Percentiles rank a stretch among this genome's conserved stretches.
phyloP scores from a whole-genome alignment of 257 asterid genomes.

The Gentiana straminea region DNA sequence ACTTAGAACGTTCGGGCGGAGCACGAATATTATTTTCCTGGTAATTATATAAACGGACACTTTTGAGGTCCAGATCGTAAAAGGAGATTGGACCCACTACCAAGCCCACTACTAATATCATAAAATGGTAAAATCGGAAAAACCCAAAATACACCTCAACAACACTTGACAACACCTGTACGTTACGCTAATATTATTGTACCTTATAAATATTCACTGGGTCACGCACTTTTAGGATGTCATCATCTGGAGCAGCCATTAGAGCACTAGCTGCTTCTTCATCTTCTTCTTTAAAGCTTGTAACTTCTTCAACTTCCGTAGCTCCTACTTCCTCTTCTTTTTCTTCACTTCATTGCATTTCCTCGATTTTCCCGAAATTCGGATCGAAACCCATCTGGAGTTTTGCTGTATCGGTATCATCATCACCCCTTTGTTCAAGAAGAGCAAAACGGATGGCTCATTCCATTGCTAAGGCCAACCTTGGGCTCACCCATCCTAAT shows the following conservation, averaged over 20 bases:
- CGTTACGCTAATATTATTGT: not conserved
- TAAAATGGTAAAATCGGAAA: too few relatives aligned
- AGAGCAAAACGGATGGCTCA: constrained; percentile 35
- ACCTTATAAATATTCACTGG: constrained; percentile 6
- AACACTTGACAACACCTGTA: not conserved
- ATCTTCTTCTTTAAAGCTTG: constrained; percentile 10
- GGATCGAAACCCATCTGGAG: constrained; percentile 15
- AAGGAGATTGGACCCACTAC: too few relatives aligned
- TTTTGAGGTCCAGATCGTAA: too few relatives aligned
- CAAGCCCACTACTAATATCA: too few relatives aligned
- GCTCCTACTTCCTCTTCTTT: not conserved
- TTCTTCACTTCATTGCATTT: not conserved
- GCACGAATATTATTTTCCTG: too few relatives aligned
- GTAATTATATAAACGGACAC: too few relatives aligned
- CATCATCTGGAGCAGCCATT: constrained; percentile 13
- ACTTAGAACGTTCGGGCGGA: too few relatives aligned
- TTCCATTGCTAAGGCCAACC: constrained; percentile 33
- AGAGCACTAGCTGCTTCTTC: constrained; percentile 14
- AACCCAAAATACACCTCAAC: too few relatives aligned
- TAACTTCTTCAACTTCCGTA: constrained; percentile 9
- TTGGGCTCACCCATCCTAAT: constrained; percentile 36
- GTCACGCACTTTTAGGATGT: constrained; percentile 14
- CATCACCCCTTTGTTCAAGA: constrained; percentile 19
- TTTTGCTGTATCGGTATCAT: constrained; percentile 18
- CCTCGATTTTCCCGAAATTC: constrained; percentile 22